Conservation (phyloP, 2,329 filamentous ascomycete genomes). For the Clonostachys rhizophaga region DNA sequence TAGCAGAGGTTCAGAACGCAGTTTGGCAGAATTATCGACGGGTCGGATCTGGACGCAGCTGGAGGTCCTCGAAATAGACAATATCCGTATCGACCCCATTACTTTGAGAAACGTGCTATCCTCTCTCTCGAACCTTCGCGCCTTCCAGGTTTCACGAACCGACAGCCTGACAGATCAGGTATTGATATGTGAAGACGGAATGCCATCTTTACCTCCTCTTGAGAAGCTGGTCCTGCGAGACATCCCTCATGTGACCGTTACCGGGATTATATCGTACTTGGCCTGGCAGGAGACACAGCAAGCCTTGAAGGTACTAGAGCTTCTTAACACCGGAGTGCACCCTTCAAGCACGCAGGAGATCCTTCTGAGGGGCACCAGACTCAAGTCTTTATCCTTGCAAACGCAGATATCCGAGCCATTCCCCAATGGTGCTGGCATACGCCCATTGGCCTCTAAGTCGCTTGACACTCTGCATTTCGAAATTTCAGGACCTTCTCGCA, state of each 20-base stretch:
- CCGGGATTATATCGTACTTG: constrained; percentile 67
- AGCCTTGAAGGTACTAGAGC: constrained; percentile 61
- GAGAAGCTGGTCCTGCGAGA: constrained; percentile 70
- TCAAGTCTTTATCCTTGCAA: constrained; percentile 53
- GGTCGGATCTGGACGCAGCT: constrained; percentile 65
- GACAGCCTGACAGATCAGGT: constrained; percentile 70
- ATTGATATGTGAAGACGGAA: constrained; percentile 60
- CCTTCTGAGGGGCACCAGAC: constrained; percentile 48
- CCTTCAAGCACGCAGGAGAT: constrained; percentile 57
- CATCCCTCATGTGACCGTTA: constrained; percentile 65
- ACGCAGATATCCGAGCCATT: constrained; percentile 45
- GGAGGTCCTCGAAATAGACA: constrained; percentile 67
- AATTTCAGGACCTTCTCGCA: constrained; percentile 57
- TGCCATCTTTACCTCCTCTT: constrained; percentile 71
- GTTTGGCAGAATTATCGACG: constrained; percentile 64
- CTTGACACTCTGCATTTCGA: constrained; percentile 77
- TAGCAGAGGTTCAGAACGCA: constrained; percentile 70
- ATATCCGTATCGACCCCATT: constrained; percentile 64
- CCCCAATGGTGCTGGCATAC: constrained; percentile 39
- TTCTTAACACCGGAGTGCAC: constrained; percentile 68
- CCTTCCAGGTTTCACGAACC: constrained; percentile 70
- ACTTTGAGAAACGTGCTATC: constrained; percentile 68
- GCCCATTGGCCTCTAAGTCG: constrained; percentile 62
- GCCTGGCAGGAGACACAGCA: constrained; percentile 52
- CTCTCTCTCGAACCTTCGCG: constrained; percentile 61